Evolutionary conservation across 768 basidiomycete genomes (phyloP).

Genomic region (Russula sp.): DNA sequence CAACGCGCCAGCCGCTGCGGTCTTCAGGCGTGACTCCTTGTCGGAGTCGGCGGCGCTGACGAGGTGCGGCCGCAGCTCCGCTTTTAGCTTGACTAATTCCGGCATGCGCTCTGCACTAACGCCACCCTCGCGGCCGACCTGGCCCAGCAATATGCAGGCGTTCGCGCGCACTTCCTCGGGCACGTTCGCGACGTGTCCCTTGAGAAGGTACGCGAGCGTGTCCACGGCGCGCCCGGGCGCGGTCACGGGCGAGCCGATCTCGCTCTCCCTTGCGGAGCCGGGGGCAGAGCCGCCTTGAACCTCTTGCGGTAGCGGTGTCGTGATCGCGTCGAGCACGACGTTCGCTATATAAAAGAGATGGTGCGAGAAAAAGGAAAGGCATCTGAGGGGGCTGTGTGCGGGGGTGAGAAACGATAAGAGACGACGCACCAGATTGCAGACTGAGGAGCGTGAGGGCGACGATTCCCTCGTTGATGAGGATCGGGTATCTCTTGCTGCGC

Average conservation of each 20-base stretch:
- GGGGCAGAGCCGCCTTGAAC: constrained; percentile 26
- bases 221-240: constrained; percentile 57
- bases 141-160: constrained; percentile 64
- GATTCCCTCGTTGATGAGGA: constrained; percentile 85
- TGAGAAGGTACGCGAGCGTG: constrained; percentile 58
- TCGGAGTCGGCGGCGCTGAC: constrained; percentile 38
- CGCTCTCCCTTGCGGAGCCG: constrained; percentile 37
- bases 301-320: constrained; percentile 44
- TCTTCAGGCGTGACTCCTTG: constrained; percentile 35
- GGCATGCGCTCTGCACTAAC: constrained; percentile 36
- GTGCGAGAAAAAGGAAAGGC: background rate
- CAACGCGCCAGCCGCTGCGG: constrained; percentile 39
- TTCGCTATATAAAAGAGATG: constrained; percentile 39
- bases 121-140: constrained; percentile 49
- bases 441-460: constrained; percentile 76
- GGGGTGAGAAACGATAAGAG: background rate
- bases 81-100: constrained; percentile 44
- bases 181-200: constrained; percentile 42
- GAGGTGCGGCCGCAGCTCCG: constrained; percentile 44
- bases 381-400: background rate
- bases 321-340: constrained; percentile 56
- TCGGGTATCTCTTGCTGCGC: constrained; percentile 72
- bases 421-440: constrained; percentile 53
- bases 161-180: constrained; percentile 76
- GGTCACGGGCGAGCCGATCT: constrained; percentile 44